These are phyloP conservation scores for Schizophyllum amplum DNA, from an alignment of 1,284 basidiomycete species.

Conservation along the genomic window DNA sequence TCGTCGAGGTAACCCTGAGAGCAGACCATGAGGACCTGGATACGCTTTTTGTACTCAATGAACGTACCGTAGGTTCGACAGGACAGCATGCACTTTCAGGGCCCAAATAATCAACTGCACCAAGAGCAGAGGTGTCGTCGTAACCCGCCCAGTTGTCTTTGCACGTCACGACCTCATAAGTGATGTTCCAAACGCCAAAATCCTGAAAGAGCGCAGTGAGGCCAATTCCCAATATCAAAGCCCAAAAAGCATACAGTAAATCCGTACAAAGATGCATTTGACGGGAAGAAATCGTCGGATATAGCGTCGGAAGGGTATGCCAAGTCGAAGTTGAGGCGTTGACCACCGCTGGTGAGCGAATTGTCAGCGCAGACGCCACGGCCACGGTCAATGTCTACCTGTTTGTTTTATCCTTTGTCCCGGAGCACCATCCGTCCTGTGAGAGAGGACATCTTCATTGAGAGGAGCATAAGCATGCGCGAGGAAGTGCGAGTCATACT, in stretches of 20 bases:
- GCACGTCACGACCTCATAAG: constrained; percentile 56
- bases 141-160: constrained; percentile 51
- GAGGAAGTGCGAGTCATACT: background rate
- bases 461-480: background rate
- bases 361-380: background rate
- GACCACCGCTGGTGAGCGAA: constrained; percentile 41
- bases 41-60: constrained; percentile 4
- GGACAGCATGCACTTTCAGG: constrained; percentile 59
- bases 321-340: constrained; percentile 69
- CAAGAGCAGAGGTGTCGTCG: constrained; percentile 51
- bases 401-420: constrained; percentile 45
- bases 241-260: constrained; percentile 7
- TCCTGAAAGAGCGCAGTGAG: constrained; percentile 34
- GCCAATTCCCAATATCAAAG: background rate
- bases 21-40: constrained; percentile 1
- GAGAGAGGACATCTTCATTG: constrained; percentile 55
- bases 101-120: constrained; percentile 48
- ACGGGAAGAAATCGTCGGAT: constrained; percentile 63
- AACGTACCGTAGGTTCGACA: constrained; percentile 48
- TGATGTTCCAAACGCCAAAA: constrained; percentile 78
- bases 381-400: constrained; percentile 26
- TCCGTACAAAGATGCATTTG: constrained; percentile 35
- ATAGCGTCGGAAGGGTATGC: constrained; percentile 68
- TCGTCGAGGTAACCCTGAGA: constrained; percentile 38
- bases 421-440: constrained; percentile 57